Evolutionary conservation across 2,329 filamentous ascomycete species (phyloP).

Genomic region (Penicillium polonicum): DNA sequence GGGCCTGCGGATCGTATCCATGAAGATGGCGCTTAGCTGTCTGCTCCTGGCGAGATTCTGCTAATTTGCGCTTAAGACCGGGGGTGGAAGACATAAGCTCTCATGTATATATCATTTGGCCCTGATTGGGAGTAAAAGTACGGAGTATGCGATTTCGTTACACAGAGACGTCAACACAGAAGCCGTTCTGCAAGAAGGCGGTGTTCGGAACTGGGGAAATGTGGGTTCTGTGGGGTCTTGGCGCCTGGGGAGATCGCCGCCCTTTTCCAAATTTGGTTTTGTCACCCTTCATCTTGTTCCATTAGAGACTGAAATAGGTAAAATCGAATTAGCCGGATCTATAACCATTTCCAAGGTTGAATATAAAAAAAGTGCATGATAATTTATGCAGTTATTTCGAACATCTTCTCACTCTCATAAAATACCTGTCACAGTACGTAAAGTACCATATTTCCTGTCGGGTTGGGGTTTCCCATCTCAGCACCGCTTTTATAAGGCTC

Average conservation of each 20-base stretch:
- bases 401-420: neutral
- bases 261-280: neutral
- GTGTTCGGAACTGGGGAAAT: constrained; percentile 28
- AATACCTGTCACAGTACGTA: neutral
- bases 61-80: constrained; percentile 30
- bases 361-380: neutral
- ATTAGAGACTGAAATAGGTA: neutral
- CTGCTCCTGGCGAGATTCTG: constrained; percentile 20
- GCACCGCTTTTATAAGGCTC: neutral
- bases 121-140: neutral
- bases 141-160: no score
- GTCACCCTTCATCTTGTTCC: neutral
- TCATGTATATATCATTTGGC: constrained; percentile 10
- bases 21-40: constrained; percentile 26
- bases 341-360: neutral
- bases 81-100: constrained; percentile 20
- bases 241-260: constrained; percentile 5
- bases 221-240: constrained; percentile 19
- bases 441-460: neutral
- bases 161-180: neutral
- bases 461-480: neutral
- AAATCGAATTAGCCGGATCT: neutral
- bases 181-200: constrained; percentile 19
- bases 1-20: constrained; percentile 31
- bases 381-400: neutral